Evolutionary conservation across 2,329 filamentous ascomycete genomes (phyloP).

Genomic region (Xylaria sp.): DNA sequence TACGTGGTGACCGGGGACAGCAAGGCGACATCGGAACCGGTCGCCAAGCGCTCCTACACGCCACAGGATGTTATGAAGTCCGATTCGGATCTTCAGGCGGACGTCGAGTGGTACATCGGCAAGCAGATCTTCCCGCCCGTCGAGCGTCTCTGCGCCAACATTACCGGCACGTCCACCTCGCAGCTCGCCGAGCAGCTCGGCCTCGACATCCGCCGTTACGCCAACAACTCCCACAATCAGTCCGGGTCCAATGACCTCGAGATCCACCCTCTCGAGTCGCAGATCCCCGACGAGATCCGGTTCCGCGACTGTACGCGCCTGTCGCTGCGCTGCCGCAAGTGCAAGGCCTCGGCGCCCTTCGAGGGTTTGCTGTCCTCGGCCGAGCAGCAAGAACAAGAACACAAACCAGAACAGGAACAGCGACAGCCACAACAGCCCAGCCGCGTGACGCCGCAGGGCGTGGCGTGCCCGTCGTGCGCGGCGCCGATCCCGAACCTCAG

Average conservation of each 20-base stretch:
- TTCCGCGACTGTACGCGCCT: slow-evolving; percentile 82
- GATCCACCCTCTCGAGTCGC: slow-evolving; percentile 89
- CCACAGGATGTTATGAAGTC: slow-evolving; percentile 82
- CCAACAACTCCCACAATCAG: slow-evolving; percentile 57
- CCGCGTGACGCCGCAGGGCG: slow-evolving; percentile 68
- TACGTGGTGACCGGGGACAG: slow-evolving; percentile 87
- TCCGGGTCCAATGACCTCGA: slow-evolving; percentile 62
- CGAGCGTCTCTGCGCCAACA: slow-evolving; percentile 95
- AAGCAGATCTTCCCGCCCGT: slow-evolving; percentile 99
- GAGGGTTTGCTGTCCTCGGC: slow-evolving; percentile 69
- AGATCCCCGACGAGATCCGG: slow-evolving; percentile 87
- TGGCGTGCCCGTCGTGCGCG: slow-evolving; percentile 73
- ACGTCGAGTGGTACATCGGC: slow-evolving; percentile 97
- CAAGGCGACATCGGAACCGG: slow-evolving; percentile 62
- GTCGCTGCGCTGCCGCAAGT: slow-evolving; percentile 77
- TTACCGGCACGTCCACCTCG: slow-evolving; percentile 86
- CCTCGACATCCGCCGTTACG: slow-evolving; percentile 86
- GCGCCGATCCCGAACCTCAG: slow-evolving; percentile 69
- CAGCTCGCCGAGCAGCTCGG: slow-evolving; percentile 92
- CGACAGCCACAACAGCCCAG: slow-evolving; percentile 52
- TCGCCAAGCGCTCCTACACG: slow-evolving; percentile 87
- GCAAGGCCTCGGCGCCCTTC: slow-evolving; percentile 72
- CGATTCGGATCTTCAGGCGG: slow-evolving; percentile 75
- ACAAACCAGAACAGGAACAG: too few relatives aligned
- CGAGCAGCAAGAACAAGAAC: too few relatives aligned